Base-by-base conservation (phyloP, 2,329 filamentous ascomycete genomes). In the Claviceps pazoutovae region DNA sequence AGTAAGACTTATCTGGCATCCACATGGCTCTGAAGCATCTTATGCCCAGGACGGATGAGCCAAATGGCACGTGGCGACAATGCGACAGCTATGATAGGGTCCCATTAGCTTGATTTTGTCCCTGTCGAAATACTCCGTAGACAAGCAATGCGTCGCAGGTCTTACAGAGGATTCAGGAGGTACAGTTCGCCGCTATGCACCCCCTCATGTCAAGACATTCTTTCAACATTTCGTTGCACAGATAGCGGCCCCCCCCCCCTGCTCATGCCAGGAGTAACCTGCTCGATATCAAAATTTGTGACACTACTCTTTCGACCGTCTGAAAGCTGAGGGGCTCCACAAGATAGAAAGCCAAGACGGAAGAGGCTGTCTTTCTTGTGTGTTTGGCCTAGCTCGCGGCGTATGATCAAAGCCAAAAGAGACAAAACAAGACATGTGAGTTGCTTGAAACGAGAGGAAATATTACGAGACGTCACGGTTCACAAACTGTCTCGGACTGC, bases 41-140 rank as follows among this genome's bases (percentile, higher is more conserved):
- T 34, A 50, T 50, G 41, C 41, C 41, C 30, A 21, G 11, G 41
- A 45, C 30, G 48, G 14, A 44, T 17, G n/a, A n/a, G 19, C 21
- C 30, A 36, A n/a, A 42, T 43, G 47, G 48, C 48, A 50, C 48
- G 48, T 50, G 48, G 39, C 39, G 26, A n/a, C 11, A 5, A 49
- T 21, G 39, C n/a, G 43, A 49, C 38, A 17, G 21, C 23, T 21
- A 21, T 21, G 11, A n/a, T 8, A 8, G 11, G 34, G 9, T 8
- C 21, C 30, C 5, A 4, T 46, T 11, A 16, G 5, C n/a, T 17
- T 23, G 3, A 5, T 16, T 2, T 3, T 23, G 2, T 26, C 3
- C 19, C 3, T 44, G 30, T 34, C 30, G 9, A 9, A 4, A 34
- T 11, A 34, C 9, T 34, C 30, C 30, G 30, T 34, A 34, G 9